Evolutionary conservation across 352 stramenopile species (phyloP).

Genomic region (Phytophthora pini): DNA sequence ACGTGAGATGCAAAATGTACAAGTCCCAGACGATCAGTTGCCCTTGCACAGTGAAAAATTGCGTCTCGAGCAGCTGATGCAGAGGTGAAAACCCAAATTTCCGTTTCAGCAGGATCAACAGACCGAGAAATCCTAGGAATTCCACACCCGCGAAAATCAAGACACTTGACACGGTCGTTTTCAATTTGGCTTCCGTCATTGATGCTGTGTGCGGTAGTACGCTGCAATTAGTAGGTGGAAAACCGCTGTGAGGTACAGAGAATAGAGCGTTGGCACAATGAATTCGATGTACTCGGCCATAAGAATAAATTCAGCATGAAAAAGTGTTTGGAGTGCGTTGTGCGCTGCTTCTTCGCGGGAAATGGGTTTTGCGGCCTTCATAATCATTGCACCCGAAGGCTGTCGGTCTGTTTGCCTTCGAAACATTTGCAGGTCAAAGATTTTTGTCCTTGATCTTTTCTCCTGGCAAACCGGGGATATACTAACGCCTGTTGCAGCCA

Average conservation of each 20-base stretch:
- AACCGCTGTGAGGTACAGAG: background rate
- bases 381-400: background rate
- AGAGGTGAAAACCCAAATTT: constrained; percentile 4
- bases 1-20: background rate
- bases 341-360: background rate
- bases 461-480: background rate
- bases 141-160: background rate
- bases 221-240: background rate
- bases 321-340: background rate
- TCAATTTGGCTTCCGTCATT: background rate
- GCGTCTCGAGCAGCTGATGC: constrained; percentile 2
- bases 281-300: constrained; percentile 3
- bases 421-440: background rate
- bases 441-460: background rate
- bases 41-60: background rate
- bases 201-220: background rate
- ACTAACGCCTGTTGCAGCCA: background rate
- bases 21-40: background rate
- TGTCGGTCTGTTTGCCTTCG: background rate
- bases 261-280: constrained; percentile 1
- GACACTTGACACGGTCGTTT: background rate
- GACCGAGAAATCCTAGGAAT: background rate
- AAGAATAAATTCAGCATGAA: background rate
- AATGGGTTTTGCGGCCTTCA: background rate
- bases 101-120: background rate